Base-by-base conservation (phyloP, 2,329 filamentous ascomycete genomes). In the Neofusicoccum umdonicola region DNA sequence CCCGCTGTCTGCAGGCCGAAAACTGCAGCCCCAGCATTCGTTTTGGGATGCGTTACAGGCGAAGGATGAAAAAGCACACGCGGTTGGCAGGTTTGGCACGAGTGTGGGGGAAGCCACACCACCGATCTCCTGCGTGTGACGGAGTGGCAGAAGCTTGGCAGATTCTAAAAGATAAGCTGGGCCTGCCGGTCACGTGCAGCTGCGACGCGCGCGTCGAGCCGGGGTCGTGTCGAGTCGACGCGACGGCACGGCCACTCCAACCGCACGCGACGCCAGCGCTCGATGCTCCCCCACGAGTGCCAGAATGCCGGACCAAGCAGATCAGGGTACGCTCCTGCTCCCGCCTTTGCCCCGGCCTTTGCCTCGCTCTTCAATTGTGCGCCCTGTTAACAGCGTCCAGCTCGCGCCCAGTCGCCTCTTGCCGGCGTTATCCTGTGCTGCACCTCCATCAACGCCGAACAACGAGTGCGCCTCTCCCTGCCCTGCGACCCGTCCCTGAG, bases 401-500 rank as follows among this genome's bases (percentile, higher is more conserved):
- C 67, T 52, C 72, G 71, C 19, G 68, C 71, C 66, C 74, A 77
- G 66, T 69, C 74, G 69, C 78, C 78, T 64, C 77, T 80, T 52
- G 70, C 71, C 68, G 90, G 90, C 70, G 85, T 92, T 62, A 86
- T 95, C 67, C 83, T 97, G 70, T 97, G 93, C 83, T 96, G 92
- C 79, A 97, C 93, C 58, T 93, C 90, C 70, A 89, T 97, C 69
- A 83, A 89, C 63, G 87, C 90, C 65, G 92, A 96, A 72, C 84
- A 90, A 73, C 87, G 92, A 77, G 92, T 94, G 82, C 71, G 84
- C 41, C 56, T 81, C 67, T 68, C 48, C 62, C 27, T 62, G 51
- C 4, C 45, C 41, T 58, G 31, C 44, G 11, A 19, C 37, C 9
- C 44, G 9, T 63, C 37, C 17, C 8, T 54, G 19, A 50, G 12